Conservation (phyloP, 2,329 filamentous ascomycete genomes). For the Chrysoporthe puriensis region DNA sequence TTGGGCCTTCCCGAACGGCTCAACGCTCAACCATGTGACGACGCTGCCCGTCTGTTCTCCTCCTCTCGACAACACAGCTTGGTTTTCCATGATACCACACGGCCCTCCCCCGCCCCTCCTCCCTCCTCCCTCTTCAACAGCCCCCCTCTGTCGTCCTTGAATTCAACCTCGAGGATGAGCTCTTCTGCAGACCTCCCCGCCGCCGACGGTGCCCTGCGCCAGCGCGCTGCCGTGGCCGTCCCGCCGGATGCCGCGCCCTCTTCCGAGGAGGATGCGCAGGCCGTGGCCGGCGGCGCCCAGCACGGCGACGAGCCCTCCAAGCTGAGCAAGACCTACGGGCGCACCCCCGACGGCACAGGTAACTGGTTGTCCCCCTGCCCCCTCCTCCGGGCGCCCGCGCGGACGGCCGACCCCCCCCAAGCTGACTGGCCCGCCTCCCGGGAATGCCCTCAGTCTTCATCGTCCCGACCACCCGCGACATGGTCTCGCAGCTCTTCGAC, state of each 20-base stretch:
- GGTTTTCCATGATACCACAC: background rate
- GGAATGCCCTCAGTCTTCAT: slow-evolving; percentile 73
- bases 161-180: slow-evolving; percentile 32
- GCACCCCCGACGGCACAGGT: slow-evolving; percentile 90
- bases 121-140: slow-evolving; percentile 19
- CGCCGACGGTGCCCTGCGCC: slow-evolving; percentile 38
- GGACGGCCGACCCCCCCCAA: background rate
- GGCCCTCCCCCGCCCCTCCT: slow-evolving; percentile 7
- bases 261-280: background rate
- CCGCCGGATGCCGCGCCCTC: slow-evolving; percentile 7
- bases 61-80: background rate
- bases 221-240: slow-evolving; percentile 12
- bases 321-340: slow-evolving; percentile 79
- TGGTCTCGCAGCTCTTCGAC: slow-evolving; percentile 96
- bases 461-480: slow-evolving; percentile 95
- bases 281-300: slow-evolving; percentile 8
- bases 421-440: background rate
- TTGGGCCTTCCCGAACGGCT: background rate
- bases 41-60: background rate
- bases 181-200: slow-evolving; percentile 29
- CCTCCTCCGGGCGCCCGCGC: background rate
- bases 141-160: slow-evolving; percentile 19
- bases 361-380: slow-evolving; percentile 32
- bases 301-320: slow-evolving; percentile 32
- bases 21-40: background rate